Evolutionary conservation across 768 basidiomycete species (phyloP), one percentile per base, ranked within the genome.

Genomic region (Dioszegia crocea): DNA sequence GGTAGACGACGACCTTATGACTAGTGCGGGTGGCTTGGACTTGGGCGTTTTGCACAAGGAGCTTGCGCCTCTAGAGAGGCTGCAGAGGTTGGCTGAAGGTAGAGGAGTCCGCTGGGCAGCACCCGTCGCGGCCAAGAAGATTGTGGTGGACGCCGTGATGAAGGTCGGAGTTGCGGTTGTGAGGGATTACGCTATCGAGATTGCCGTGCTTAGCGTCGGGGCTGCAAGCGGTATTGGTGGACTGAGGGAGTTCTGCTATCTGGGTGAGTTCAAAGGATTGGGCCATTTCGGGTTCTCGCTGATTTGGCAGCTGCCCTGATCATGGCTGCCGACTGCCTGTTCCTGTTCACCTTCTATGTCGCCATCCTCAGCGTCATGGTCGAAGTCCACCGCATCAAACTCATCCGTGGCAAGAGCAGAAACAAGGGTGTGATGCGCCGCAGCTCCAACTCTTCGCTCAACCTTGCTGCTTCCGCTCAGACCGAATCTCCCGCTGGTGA

Each of bases 321-420:
- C 51, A 81, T 99, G 48, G 82, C 82, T 9, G 82, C 93, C 44
- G 96, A 99, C 75, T 96, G 92, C 74, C 70, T 91, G 29, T 81
- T 91, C 77, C 83, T 96, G 61, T 88, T 87, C 78, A 91, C 91
- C 0, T 94, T 96, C 78, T 87, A 94, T 73, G 83, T 89, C 0
- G 86, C 89, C 1, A 84, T 97, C 53, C 80, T 99, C 53, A 86
- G 85, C n/a, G 82, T 99, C 75, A 96, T 98, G 88, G 87, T 98
- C 61, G 94, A 99, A 82, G 77, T 80, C 38, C 79, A 79, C 62
- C 80, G 81, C 36, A 81, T 81, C 74, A 80, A 79, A 68, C 70
- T 79, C 51, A 78, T 80, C 61, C 75, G 80, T 39, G 75, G 76
- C 33, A 72, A 78, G 40, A 27, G 70, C 71, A 38, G 64, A 47